phyloP scores from a whole-genome alignment of 2,329 filamentous ascomycete species.

The Trichoderma gracile region DNA sequence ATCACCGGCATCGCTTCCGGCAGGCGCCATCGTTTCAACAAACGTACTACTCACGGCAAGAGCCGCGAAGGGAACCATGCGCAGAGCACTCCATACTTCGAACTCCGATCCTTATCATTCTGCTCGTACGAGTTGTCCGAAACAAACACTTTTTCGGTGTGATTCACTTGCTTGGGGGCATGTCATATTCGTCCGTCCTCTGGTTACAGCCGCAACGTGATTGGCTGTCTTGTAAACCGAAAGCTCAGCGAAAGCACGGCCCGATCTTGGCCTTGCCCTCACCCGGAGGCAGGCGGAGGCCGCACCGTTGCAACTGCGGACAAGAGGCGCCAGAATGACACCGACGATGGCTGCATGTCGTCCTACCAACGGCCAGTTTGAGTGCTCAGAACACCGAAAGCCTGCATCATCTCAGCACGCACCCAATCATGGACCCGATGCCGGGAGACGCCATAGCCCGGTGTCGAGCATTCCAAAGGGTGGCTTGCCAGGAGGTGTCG shows the following conservation, averaged over 20 bases:
- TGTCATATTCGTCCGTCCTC: not conserved
- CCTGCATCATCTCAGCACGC: not conserved
- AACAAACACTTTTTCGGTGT: not conserved
- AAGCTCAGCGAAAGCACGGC: slow-evolving; percentile 3
- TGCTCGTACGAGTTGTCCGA: not conserved
- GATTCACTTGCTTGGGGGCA: not conserved
- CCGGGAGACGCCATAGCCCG: not conserved
- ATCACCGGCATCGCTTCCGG: not conserved
- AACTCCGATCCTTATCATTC: not conserved
- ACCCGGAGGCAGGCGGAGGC: not conserved
- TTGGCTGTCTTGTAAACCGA: slow-evolving; percentile 15
- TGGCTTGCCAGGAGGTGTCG: slow-evolving; percentile 1
- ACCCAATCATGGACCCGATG: not conserved
- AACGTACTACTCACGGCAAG: not conserved
- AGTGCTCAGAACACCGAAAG: not conserved
- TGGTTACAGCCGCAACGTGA: not conserved
- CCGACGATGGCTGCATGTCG: not conserved
- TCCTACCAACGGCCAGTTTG: not conserved
- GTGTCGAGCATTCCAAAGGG: not conserved
- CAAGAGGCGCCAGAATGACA: slow-evolving; percentile 8
- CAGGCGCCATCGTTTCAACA: not conserved
- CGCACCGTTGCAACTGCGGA: not conserved
- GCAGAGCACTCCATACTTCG: not conserved
- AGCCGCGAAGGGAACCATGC: not conserved
- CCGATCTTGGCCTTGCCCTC: not conserved